Evolutionary conservation across 2,329 filamentous ascomycete species (phyloP), one percentile per base, ranked within the genome.

Genomic region (Meredithiella fracta): DNA sequence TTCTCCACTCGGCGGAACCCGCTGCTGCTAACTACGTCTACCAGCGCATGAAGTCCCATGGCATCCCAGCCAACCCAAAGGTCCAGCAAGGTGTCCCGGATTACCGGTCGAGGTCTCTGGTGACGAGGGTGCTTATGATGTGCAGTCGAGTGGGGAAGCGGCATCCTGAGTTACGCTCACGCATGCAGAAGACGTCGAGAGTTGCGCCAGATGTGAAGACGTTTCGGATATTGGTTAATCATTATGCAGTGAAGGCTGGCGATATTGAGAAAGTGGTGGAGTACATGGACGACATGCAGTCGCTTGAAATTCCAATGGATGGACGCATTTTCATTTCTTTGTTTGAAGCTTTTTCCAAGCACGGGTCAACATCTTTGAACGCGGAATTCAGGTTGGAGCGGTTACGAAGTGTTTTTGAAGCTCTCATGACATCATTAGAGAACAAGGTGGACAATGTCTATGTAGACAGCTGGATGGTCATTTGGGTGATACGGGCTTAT

Each of bases 11-110:
- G 14, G 83, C 84, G 42, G 90, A 98, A 64, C 78, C 83, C 40
- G 70, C 74, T 5, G 82, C 86, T 0, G 92, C 90, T 2, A 82
- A 91, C 62, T 76, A 84, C 59, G 79, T 95, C 9, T 96, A 96
- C 63, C 72, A 80, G 57, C 81, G 82, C 59, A 97, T 98, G 90
- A 90, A 89, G 66, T 69, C 69, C 1, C 71, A 79, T 26, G 73
- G 81, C 57, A 65, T 34, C 15, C 40, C 11, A 34, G 14, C 20
- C 15, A 23, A 42, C 3, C 29, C 51, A 37, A 3, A n/a, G 6
- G 15, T 68, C 51, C 62, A 65, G 8, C 15, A 52, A 23, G 63
- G 65, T 47, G 60, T 65, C 58, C 68, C 68, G 47, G 69, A 74
- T 56, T 75, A 76, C 58, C 68, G 68, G 60, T 69, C 69, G 61